Evolutionary conservation across 345 rosid genomes (phyloP), one percentile per base, ranked within the genome.

Genomic region (Eucalyptus polyanthemos): DNA sequence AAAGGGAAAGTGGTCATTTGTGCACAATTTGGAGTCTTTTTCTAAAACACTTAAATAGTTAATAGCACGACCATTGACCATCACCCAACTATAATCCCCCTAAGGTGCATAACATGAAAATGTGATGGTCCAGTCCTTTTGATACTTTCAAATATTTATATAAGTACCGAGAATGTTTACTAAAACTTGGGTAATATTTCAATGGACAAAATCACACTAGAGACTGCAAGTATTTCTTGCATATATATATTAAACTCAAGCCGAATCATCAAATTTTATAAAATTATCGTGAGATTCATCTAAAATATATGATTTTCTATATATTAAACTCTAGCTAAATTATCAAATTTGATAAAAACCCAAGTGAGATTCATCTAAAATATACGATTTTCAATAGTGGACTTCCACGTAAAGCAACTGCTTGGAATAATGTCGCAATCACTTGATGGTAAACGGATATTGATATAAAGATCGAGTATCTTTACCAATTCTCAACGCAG

Each of bases 281-380:
- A 40, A 25, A 21, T 1, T 4, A 9, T 53, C 3, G 0, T 76
- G 27, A 76, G 29, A 21, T 76, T 76, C 29, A 40, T 4, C 2
- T 17, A 1, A 40, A 11, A 40, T 0, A 4, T 37, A 22, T 2
- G 2, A 72, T 37, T 11, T 4, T 53, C 11, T 53, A 19, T 53
- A 21, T 37, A 19, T 11, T 37, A 11, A 37, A 40, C 29, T 21
- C 47, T 2, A 40, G 7, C 2, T 6, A 7, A 76, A 76, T 76
- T 1, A 13, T 11, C 8, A 22, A 3, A 76, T 40, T 40, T 21
- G 85, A 76, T 19, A 4, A 21, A 19, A 25, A 19, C 25, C 19
- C 44, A 9, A 50, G 4, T 76, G 45, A 76, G 83, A 21, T 76
- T 76, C 9, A 40, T 12, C 4, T 34, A 2, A 40, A 6, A 40